Evolutionary conservation across 257 asterid species (phyloP).

Genomic region (Phtheirospermum japonicum): DNA sequence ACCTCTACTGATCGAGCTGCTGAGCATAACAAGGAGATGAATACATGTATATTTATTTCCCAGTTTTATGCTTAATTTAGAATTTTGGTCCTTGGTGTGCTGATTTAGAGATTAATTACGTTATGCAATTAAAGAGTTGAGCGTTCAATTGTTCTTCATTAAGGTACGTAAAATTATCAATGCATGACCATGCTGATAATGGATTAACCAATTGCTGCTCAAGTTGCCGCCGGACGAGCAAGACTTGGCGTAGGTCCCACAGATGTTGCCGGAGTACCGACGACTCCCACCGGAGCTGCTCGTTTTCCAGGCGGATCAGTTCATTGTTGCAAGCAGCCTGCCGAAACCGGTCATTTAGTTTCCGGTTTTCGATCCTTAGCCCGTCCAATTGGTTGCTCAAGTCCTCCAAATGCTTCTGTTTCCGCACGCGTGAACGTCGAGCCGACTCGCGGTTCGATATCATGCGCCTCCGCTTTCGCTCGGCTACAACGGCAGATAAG

Average conservation of each 20-base stretch:
- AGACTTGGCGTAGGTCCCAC: constrained; percentile 54
- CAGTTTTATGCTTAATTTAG: no score
- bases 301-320: constrained; percentile 39
- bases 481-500: constrained; percentile 30
- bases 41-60: no score
- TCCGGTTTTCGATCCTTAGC: constrained; percentile 45
- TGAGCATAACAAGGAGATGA: no score
- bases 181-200: constrained; percentile 45
- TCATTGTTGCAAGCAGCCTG: constrained; percentile 35
- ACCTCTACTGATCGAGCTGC: background rate
- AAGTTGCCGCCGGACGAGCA: constrained; percentile 33
- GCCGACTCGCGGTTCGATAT: constrained; percentile 82
- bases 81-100: no score
- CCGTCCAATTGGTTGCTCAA: constrained; percentile 50
- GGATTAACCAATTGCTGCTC: constrained; percentile 31
- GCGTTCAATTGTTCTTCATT: constrained; percentile 37
- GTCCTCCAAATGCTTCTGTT: constrained; percentile 61
- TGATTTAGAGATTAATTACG: background rate
- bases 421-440: constrained; percentile 61
- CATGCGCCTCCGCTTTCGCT: constrained; percentile 58
- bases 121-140: constrained; percentile 39
- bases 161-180: constrained; percentile 29
- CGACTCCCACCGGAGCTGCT: constrained; percentile 50
- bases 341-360: constrained; percentile 44
- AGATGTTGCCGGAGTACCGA: constrained; percentile 47